Base-by-base conservation (phyloP, 2,329 filamentous ascomycete species). In the Leptographium radiaticola region DNA sequence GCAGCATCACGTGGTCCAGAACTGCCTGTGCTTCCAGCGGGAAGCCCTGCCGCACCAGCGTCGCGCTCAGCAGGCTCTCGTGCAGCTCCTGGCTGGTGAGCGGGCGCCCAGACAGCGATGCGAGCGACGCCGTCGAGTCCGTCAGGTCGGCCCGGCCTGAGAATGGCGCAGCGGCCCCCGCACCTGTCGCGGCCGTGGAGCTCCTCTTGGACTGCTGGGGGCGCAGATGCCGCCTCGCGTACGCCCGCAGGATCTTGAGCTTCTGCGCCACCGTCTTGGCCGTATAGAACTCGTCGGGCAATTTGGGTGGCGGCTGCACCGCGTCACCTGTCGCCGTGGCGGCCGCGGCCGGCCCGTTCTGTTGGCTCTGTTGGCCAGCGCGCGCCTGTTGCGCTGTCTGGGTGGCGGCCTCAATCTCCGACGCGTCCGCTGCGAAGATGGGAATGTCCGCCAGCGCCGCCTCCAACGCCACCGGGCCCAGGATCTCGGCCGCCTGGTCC, bases 1-100 rank as follows among this genome's bases (percentile, higher is more conserved):
- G 66, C 11, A 84, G 67, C 72, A 82, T 81, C 5, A 72, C 65
- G 57, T 83, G 76, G 56, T 83, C 76, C 13, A 81, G 62, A 9
- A 78, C 64, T 15, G 68, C 69, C 52, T 79, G 76, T 1, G 75
- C 76, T 56, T 76, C 70, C 43, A 69, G 69, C 0, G 77, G 73
- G 6, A 80, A 69, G 1, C 71, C 72, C 42, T 67, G 69, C 2
- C 70, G 70, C 44, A 73, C 68, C 31, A 70, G 63, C 13, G 75
- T 70, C 1, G 70, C 70, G 10, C 65, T 65, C 1, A 81, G 67
- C 20, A 81, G 64, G 46, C 71, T 70, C 59, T 84, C 80, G 58
- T 83, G 80, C 34, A 77, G 69, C 57, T 83, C 75, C 18, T 75
- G 69, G 65, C 36, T 67, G 62, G n/a, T 64, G 46, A 49, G 54